Evolutionary conservation across 116 monocot genomes (phyloP), one percentile per base, ranked within the genome.

Genomic region (Papilionanthe hybrid): DNA sequence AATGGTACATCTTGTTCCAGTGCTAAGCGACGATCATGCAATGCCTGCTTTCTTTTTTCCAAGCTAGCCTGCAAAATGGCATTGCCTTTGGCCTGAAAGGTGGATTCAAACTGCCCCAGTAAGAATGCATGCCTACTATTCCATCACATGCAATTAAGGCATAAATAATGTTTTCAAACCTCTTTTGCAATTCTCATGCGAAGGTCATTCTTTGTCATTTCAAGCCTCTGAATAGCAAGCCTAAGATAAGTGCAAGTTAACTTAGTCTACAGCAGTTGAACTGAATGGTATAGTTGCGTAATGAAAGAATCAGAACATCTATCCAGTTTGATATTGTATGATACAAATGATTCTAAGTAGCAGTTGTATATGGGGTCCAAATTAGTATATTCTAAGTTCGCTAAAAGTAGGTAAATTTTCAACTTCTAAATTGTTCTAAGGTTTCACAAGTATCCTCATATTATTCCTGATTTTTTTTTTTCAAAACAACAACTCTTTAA

Each of bases 21-120:
- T 56, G 92, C 94, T 81, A 98, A 85, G 19, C 97, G 92, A 13
- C 97, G 92, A 69, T 98, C 97, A 85, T 98, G 92, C 82, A 98
- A 84, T 75, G 97, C 97, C 81, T 98, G 97, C 81, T 98, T 98
- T 88, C 97, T 88, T 91, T 94, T 94, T 86, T 98, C 97, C 71
- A 98, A 85, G 72, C 97, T 98, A 80, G 97, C 97, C 84, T 98
- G 97, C 37, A 98, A 83, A 83, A 98, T 94, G n/a, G 94, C 94
- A 92, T 98, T 98, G 23, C 92, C 97, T 85, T 93, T 98, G 41
- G 94, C 97, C 97, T 98, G 91, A 84, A 66, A 83, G 18, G 28
- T 22, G 55, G 37, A 49, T 20, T 55, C 5, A 22, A 29, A 73
- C 41, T 45, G 29, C 72, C 29, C 56, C 29, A 55, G 50, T 57